These are phyloP conservation scores for Pholiota conissans DNA, from an alignment of 768 basidiomycete species.

Conservation along the genomic window DNA sequence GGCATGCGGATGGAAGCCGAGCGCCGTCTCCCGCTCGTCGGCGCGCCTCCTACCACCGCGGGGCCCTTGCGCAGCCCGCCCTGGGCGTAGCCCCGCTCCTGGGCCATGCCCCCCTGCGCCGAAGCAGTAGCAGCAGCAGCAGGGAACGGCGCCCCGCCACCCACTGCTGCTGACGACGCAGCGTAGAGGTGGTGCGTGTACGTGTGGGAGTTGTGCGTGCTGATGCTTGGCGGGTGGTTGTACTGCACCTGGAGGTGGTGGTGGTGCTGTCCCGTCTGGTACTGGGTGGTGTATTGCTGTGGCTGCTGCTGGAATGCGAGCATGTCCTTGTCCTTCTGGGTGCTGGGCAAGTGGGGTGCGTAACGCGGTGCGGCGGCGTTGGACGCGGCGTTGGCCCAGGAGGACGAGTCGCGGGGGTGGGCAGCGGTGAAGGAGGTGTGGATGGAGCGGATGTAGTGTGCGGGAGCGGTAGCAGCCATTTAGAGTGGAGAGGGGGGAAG, in stretches of 20 bases:
- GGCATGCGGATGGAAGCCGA: slow-evolving; percentile 25
- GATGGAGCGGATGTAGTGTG: slow-evolving; percentile 42
- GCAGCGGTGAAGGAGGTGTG: slow-evolving; percentile 37
- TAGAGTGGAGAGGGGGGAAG: no score
- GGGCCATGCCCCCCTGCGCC: no score
- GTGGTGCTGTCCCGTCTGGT: slow-evolving; percentile 6
- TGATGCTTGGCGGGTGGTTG: slow-evolving; percentile 23
- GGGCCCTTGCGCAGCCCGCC: background rate
- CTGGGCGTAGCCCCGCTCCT: slow-evolving; percentile 6
- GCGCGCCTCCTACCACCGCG: background rate
- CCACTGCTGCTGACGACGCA: no score
- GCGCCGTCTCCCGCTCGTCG: slow-evolving; percentile 10
- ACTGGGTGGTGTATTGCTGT: slow-evolving; percentile 6
- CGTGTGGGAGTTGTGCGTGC: slow-evolving; percentile 23
- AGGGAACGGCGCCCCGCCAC: background rate
- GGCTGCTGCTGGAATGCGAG: background rate
- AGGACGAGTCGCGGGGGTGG: slow-evolving; percentile 18
- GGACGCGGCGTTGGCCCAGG: slow-evolving; percentile 29
- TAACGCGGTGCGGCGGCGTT: slow-evolving; percentile 9
- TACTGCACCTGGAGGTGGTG: slow-evolving; percentile 3
- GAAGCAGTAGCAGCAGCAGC: background rate
- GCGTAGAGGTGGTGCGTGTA: slow-evolving; percentile 25
- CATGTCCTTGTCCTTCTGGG: background rate
- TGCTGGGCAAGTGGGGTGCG: slow-evolving; percentile 11
- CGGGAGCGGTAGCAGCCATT: slow-evolving; percentile 18